phyloP scores from a whole-genome alignment of 2,329 filamentous ascomycete genomes.

The Epichloe sibirici region DNA sequence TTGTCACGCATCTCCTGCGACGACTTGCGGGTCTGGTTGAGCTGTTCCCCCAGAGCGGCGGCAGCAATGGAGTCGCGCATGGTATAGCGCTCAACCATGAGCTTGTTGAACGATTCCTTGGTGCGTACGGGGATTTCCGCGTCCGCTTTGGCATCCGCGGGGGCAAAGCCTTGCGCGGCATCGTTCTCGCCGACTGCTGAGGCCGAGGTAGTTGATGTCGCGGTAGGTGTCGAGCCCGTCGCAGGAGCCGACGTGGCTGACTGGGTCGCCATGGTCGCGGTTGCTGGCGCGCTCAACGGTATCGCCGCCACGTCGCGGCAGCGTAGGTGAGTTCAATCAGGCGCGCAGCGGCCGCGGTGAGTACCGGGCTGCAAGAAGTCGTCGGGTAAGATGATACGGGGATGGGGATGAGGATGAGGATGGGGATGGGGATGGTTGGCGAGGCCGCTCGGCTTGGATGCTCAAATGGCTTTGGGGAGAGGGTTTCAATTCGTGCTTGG shows the following conservation, averaged over 20 bases:
- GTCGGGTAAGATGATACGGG: constrained; percentile 8
- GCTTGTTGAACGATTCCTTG: constrained; percentile 41
- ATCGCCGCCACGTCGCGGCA: constrained; percentile 26
- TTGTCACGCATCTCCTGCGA: constrained; percentile 53
- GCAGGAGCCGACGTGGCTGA: constrained; percentile 24
- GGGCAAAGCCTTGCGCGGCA: constrained; percentile 6
- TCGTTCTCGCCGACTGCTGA: constrained; percentile 18
- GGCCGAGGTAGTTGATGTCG: constrained; percentile 17
- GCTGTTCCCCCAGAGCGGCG: constrained; percentile 37
- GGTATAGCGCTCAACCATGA: constrained; percentile 42
- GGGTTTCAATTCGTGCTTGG: constrained; percentile 14
- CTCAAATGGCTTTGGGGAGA: constrained; percentile 8
- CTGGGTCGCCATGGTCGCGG: constrained; percentile 31
- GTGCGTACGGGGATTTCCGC: constrained; percentile 33
- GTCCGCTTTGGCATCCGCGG: constrained; percentile 6
- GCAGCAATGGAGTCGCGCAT: constrained; percentile 42
- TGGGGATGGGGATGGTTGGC: constrained; percentile 1
- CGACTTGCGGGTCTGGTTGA: constrained; percentile 42
- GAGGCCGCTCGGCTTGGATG: constrained; percentile 6
- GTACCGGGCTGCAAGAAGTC: constrained; percentile 7
- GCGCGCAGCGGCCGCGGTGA: constrained; percentile 5
- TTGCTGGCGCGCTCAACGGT: constrained; percentile 19
- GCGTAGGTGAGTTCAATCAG: constrained; percentile 4
- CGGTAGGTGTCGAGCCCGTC: constrained; percentile 20
- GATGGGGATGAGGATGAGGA: not conserved